These are phyloP conservation scores for Panicum miliaceum DNA, from an alignment of 176 grass and related monocot species.

Conservation along the genomic window DNA sequence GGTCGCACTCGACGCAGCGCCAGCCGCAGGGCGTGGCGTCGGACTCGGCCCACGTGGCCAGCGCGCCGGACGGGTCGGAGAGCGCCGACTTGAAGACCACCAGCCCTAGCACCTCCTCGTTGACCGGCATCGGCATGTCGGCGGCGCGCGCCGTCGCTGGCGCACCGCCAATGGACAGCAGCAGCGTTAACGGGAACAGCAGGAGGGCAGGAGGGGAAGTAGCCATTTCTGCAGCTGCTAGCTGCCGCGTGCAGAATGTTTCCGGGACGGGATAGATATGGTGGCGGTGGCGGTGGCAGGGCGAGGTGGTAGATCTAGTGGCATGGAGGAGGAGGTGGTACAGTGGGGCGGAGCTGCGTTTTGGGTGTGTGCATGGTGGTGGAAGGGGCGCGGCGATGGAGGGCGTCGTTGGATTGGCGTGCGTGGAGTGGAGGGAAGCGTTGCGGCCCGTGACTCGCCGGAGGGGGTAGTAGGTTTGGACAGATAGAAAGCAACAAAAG, in stretches of 20 bases:
- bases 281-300: background rate
- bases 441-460: conserved; percentile 36
- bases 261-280: background rate
- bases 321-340: background rate
- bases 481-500: conserved; percentile 67
- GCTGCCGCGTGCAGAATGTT: conserved; percentile 28
- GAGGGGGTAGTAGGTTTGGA: conserved; percentile 52
- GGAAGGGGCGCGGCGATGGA: background rate
- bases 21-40: conserved; percentile 81
- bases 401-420: conserved; percentile 17
- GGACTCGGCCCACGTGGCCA: conserved; percentile 74
- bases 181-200: background rate
- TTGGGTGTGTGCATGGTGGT: conserved; percentile 39
- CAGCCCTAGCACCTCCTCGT: conserved; percentile 88
- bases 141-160: background rate
- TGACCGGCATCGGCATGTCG: conserved; percentile 65
- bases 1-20: conserved; percentile 79
- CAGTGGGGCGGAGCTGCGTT: conserved; percentile 38
- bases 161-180: background rate
- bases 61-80: conserved; percentile 57
- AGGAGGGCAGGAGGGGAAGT: background rate
- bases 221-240: conserved; percentile 36
- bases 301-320: conserved; percentile 34
- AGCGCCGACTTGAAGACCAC: conserved; percentile 81
- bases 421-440: background rate